Percentiles rank a stretch among this genome's conserved stretches.
Conservation (phyloP, 129 eudicot species). For the Flaveria linearis region DNA sequence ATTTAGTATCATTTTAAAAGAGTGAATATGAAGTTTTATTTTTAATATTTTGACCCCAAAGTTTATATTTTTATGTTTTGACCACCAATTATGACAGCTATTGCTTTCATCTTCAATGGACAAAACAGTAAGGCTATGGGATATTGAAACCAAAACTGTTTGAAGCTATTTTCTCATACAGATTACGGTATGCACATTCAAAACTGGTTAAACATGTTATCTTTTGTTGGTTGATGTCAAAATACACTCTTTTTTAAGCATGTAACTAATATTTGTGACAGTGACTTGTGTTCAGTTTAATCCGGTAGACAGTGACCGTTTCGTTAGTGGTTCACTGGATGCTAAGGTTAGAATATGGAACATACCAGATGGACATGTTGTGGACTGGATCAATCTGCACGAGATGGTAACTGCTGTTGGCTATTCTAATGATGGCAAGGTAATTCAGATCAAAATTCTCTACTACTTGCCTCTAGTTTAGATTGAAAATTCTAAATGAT, state of each 20-base stretch:
- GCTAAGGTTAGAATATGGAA: conserved; percentile 53
- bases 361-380: conserved; percentile 40
- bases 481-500: not conserved
- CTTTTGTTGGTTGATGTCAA: not conserved
- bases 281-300: conserved; percentile 50
- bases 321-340: conserved; percentile 49
- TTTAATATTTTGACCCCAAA: not conserved
- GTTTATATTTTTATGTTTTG: not conserved
- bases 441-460: not conserved
- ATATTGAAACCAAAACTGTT: conserved; percentile 39
- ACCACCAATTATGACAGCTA: conserved; percentile 25
- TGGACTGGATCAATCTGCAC: conserved; percentile 42
- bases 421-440: conserved; percentile 47
- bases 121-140: conserved; percentile 48
- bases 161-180: conserved; percentile 40
- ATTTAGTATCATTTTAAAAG: no score
- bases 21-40: no score
- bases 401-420: conserved; percentile 49
- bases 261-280: conserved; percentile 29
- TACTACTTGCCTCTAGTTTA: not conserved
- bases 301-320: conserved; percentile 39
- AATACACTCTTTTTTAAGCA: not conserved
- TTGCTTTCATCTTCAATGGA: conserved; percentile 52
- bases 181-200: conserved; percentile 38
- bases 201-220: not conserved